phyloP scores from a whole-genome alignment of 2,329 filamentous ascomycete species.

The Colletotrichum musae region DNA sequence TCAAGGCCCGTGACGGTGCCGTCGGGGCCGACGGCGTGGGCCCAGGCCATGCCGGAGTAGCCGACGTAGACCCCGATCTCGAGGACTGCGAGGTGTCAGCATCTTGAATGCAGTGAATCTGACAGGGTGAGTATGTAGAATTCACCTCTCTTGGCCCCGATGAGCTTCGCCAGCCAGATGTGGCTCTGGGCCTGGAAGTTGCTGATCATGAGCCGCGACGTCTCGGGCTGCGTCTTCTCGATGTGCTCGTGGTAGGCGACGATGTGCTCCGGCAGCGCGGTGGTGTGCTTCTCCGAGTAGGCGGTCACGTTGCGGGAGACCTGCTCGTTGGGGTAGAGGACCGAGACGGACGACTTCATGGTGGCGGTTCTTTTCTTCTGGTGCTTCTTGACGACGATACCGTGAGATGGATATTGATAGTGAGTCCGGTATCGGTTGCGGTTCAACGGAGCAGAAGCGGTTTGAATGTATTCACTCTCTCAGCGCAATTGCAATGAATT shows the following conservation, averaged over 20 bases:
- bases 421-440: no score
- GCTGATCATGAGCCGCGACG: constrained; percentile 57
- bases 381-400: not conserved
- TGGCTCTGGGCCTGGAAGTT: constrained; percentile 58
- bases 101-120: no score
- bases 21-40: constrained; percentile 60
- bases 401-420: no score
- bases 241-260: constrained; percentile 56
- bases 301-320: constrained; percentile 57
- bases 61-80: constrained; percentile 65
- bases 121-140: not conserved
- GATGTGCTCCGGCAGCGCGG: constrained; percentile 58
- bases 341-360: constrained; percentile 57
- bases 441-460: no score
- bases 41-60: constrained; percentile 64
- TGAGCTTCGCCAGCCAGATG: constrained; percentile 56
- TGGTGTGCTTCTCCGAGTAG: constrained; percentile 60
- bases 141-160: constrained; percentile 58
- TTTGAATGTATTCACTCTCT: no score
- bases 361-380: constrained; percentile 26
- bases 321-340: constrained; percentile 59
- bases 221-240: constrained; percentile 41
- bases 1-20: constrained; percentile 62
- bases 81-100: constrained; percentile 52
- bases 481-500: no score